A percentile compares a stretch with the other conserved stretches of the same genome.
Evolutionary conservation across 345 rosid genomes (phyloP).

Genomic region (Populus deltoides): DNA sequence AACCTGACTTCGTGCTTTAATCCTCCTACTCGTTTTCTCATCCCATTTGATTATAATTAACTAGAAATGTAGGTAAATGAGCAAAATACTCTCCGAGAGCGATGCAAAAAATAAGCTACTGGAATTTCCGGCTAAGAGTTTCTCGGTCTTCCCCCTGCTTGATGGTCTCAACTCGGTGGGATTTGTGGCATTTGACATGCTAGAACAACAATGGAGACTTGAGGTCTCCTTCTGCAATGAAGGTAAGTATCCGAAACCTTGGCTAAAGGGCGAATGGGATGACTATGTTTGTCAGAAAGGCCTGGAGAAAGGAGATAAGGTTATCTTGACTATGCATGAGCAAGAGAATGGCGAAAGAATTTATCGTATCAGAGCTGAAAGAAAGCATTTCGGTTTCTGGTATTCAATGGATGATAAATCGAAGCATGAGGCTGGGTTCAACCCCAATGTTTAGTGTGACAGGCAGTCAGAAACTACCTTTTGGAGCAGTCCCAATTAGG

Average conservation of each 20-base stretch:
- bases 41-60: neutral
- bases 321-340: neutral
- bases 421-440: neutral
- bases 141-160: neutral
- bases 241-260: neutral
- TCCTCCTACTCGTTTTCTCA: neutral
- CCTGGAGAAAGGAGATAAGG: neutral
- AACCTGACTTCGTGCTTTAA: neutral
- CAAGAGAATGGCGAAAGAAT: neutral
- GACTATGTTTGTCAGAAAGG: neutral
- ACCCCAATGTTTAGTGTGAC: neutral
- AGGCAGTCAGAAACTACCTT: neutral
- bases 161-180: neutral
- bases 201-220: neutral
- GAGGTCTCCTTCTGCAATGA: neutral
- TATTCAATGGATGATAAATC: neutral
- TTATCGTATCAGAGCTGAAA: neutral
- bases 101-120: neutral
- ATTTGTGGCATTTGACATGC: neutral
- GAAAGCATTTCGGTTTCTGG: neutral
- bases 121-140: neutral
- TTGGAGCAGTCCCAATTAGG: neutral
- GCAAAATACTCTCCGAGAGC: neutral
- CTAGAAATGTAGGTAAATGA: neutral
- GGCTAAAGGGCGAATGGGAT: neutral